Evolutionary conservation across 179 eudicot species (phyloP).

Genomic region (Silene noctiflora): DNA sequence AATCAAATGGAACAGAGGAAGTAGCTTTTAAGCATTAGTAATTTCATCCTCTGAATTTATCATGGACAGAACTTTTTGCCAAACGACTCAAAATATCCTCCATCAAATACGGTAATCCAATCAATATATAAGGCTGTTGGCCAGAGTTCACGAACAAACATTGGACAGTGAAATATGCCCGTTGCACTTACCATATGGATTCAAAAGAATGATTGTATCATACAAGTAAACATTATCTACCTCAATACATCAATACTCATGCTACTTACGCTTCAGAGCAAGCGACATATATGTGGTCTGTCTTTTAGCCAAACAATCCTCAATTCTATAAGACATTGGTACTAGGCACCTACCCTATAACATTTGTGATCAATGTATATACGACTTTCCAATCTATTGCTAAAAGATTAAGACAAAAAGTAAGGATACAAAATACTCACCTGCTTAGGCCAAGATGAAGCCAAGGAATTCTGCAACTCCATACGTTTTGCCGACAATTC

Average conservation of each 20-base stretch:
- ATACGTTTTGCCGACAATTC: slow-evolving; percentile 78
- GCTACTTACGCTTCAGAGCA: not conserved
- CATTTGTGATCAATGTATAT: not conserved
- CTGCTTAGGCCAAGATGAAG: slow-evolving; percentile 98
- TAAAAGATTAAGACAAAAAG: not conserved
- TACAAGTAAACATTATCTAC: not conserved
- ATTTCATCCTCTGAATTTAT: not conserved
- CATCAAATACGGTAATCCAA: not conserved
- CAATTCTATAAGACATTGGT: not conserved
- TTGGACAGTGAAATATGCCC: not conserved
- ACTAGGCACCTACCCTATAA: not conserved
- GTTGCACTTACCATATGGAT: not conserved
- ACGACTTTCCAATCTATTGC: not conserved
- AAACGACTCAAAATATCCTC: not conserved
- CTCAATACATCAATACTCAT: not conserved
- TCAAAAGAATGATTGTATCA: not conserved
- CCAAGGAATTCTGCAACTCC: slow-evolving; percentile 88
- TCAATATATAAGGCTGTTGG: not conserved
- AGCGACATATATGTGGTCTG: not conserved
- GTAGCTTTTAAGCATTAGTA: not conserved
- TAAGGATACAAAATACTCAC: slow-evolving; percentile 42
- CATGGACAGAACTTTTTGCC: slow-evolving; percentile 5
- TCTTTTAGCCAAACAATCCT: not conserved
- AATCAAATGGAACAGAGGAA: too few relatives aligned
- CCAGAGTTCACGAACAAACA: slow-evolving; percentile 3